Evolutionary conservation across 148 eudicot genomes (phyloP), one percentile per base, ranked within the genome.

Genomic region (Silene uniflora): DNA sequence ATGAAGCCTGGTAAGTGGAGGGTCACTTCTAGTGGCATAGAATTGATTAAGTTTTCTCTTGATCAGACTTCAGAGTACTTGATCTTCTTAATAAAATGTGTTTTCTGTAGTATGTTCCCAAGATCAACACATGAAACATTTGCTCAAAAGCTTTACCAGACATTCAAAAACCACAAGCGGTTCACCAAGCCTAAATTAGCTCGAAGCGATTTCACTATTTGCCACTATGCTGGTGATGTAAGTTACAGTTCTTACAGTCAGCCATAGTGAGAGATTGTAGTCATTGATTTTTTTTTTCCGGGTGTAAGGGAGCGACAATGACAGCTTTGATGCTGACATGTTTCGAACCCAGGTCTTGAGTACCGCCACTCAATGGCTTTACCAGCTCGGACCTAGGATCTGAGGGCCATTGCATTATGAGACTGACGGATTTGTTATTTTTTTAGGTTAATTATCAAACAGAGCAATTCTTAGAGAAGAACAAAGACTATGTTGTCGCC

Each of bases 211-310:
- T 96, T 96, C 88, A 96, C 97, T 61, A 89, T 96, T 73, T 80
- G 83, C 73, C 99, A 96, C 78, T 96, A 96, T 84, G 99, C 99
- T 86, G 99, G 99, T 60, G 99, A 92, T 85, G 99, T 96, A 84
- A 91, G 98, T 84, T 76, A 64, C 69, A 55, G 39, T 52, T 69
- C 14, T 59, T 32, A 54, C 76, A 63, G 64, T 35, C 56, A 39
- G 60, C 59, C 61, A 25, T 16, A 63, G 14, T 16, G 42, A 55
- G 25, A 27, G 27, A 49, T 42, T 70, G n/a, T 70, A 69, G 62
- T 72, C 23, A 24, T 35, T 54, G 56, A 21, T 59, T 23, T 49
- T 49, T 10, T 12, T 12, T 49, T 49, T 49, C 11, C 16, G 13
- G 55, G 55, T 10, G 55, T 4, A 49, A 10, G 54, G 54, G 54